These are phyloP conservation scores for Candolleomyces aberdarensis DNA, from an alignment of 768 basidiomycete genomes.

Conservation along the genomic window DNA sequence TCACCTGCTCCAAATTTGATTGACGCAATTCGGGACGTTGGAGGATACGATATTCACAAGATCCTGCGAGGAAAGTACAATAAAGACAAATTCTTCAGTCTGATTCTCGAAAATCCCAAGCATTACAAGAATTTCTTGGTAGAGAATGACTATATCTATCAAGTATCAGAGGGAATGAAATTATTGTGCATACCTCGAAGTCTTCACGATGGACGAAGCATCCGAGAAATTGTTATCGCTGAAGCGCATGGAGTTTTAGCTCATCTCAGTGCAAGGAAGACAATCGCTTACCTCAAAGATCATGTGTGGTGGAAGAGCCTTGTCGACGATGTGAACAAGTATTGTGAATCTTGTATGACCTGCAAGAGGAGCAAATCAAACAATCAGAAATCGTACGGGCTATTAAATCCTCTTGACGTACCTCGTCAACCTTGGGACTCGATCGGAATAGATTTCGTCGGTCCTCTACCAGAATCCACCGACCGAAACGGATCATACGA, in stretches of 20 bases:
- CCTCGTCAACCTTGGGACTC: constrained; percentile 16
- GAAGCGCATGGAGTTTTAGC: constrained; percentile 35
- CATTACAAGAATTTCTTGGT: constrained; percentile 16
- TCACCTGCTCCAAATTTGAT: too few relatives aligned
- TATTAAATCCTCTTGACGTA: constrained; percentile 16
- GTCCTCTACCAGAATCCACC: constrained; percentile 10
- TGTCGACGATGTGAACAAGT: constrained; percentile 15
- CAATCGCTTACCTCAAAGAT: constrained; percentile 22
- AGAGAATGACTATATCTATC: constrained; percentile 10
- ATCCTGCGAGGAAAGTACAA: constrained; percentile 5
- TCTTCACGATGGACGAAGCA: constrained; percentile 7
- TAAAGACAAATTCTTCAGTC: constrained; percentile 13
- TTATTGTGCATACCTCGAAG: constrained; percentile 21
- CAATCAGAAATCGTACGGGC: constrained; percentile 17
- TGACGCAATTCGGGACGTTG: too few relatives aligned
- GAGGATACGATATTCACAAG: constrained; percentile 3
- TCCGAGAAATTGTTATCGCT: constrained; percentile 26
- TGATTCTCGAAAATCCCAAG: constrained; percentile 9
- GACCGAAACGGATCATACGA: constrained; percentile 21
- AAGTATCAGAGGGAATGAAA: constrained; percentile 2
- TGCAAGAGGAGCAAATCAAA: constrained; percentile 12
- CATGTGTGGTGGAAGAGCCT: constrained; percentile 38
- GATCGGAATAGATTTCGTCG: constrained; percentile 11
- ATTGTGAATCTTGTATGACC: constrained; percentile 23
- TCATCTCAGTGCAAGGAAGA: constrained; percentile 31